Percentiles rank a stretch among this genome's conserved stretches.
Evolutionary conservation across 1,284 basidiomycete genomes (phyloP).

Genomic region (Naganishia sp.): DNA sequence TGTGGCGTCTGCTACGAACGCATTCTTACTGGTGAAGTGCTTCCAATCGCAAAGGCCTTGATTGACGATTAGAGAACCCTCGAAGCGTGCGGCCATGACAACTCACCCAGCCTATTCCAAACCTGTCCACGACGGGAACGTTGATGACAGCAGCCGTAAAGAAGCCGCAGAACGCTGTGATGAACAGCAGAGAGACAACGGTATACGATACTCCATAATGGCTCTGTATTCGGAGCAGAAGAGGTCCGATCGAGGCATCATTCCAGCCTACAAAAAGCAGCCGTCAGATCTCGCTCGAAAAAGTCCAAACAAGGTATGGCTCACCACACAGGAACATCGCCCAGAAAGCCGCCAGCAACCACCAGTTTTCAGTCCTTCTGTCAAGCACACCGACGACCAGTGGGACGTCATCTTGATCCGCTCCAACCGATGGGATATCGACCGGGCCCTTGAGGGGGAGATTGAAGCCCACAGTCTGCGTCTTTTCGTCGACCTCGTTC

Average conservation of each 20-base stretch:
- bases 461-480: not conserved
- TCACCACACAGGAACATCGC: slow-evolving; percentile 42
- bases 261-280: slow-evolving; percentile 60
- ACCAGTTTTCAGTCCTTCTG: slow-evolving; percentile 12
- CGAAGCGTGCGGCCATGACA: not conserved
- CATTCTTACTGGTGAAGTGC: slow-evolving; percentile 25
- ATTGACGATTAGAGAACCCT: not conserved
- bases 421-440: not conserved
- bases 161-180: slow-evolving; percentile 62
- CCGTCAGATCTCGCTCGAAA: not conserved
- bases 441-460: not conserved
- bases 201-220: slow-evolving; percentile 53
- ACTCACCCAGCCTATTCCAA: slow-evolving; percentile 63
- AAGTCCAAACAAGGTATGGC: no score
- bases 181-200: slow-evolving; percentile 62
- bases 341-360: slow-evolving; percentile 39
- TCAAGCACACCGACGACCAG: slow-evolving; percentile 10
- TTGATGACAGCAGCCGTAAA: slow-evolving; percentile 58
- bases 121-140: slow-evolving; percentile 58
- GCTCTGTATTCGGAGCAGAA: slow-evolving; percentile 62
- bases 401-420: not conserved
- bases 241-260: slow-evolving; percentile 63
- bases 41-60: slow-evolving; percentile 8
- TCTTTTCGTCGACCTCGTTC: not conserved
- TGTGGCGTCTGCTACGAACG: no score